Conservation (phyloP, 768 basidiomycete genomes). For the Pseudohyphozyma bogoriensis region DNA sequence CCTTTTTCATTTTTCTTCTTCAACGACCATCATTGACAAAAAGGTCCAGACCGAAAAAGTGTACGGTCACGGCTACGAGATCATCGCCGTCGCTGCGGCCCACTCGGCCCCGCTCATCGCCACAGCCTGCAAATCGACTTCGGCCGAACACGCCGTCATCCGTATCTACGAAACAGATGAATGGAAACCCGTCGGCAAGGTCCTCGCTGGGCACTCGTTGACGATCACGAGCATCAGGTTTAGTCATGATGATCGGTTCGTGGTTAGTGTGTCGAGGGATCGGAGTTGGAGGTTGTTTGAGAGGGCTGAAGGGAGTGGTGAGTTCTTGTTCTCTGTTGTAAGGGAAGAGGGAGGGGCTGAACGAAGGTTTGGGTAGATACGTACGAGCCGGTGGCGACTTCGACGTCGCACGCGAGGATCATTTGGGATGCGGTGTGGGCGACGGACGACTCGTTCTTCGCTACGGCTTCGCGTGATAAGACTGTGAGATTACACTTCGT, state of each 20-base stretch:
- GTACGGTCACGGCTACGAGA: constrained; percentile 97
- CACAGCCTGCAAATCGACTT: constrained; percentile 81
- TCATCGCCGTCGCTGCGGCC: constrained; percentile 69
- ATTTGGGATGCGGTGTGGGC: constrained; percentile 95
- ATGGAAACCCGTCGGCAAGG: constrained; percentile 60
- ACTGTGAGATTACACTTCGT: constrained; percentile 49
- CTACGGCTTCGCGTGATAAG: constrained; percentile 90
- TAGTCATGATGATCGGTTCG: constrained; percentile 60
- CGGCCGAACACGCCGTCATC: constrained; percentile 77
- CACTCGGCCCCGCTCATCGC: constrained; percentile 60
- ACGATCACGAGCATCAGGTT: constrained; percentile 86
- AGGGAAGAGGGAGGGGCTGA: not conserved
- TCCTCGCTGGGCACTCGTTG: constrained; percentile 70
- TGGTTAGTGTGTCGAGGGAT: constrained; percentile 83
- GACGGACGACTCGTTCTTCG: constrained; percentile 63
- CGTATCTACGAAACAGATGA: constrained; percentile 64
- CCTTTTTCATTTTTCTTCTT: not conserved
- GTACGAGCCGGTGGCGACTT: constrained; percentile 48
- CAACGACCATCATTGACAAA: not conserved
- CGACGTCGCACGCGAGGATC: constrained; percentile 82
- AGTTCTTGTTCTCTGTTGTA: not conserved
- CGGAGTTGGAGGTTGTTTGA: constrained; percentile 80
- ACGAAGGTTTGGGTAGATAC: constrained; percentile 49
- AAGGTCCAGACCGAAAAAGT: constrained; percentile 60
- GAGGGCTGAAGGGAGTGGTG: constrained; percentile 42